Percentiles rank a stretch among this genome's conserved stretches.
Conservation (phyloP, 768 basidiomycete species). For the Boletus pseudopeckii region DNA sequence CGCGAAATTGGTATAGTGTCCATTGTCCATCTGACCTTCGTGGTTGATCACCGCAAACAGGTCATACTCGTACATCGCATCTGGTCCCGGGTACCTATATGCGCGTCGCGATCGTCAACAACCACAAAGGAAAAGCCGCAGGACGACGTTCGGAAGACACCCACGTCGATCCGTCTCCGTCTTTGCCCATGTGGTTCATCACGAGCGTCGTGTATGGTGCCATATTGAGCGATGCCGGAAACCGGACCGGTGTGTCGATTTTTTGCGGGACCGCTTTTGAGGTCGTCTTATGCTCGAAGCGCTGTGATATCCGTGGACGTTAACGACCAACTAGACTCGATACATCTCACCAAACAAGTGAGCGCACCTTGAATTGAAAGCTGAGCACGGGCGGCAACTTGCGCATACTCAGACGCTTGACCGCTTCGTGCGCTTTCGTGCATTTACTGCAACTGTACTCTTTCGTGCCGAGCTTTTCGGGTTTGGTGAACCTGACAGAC, state of each 20-base stretch:
- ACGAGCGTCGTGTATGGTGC: constrained; percentile 73
- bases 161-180: constrained; percentile 29
- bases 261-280: constrained; percentile 77
- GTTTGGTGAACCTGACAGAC: constrained; percentile 67
- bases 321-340: not conserved
- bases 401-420: constrained; percentile 79
- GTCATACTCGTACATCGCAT: constrained; percentile 82
- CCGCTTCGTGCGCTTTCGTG: constrained; percentile 71
- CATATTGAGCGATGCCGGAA: constrained; percentile 87
- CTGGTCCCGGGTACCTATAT: constrained; percentile 49
- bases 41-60: constrained; percentile 93
- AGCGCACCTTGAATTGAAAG: constrained; percentile 83
- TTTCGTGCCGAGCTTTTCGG: constrained; percentile 78
- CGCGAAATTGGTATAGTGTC: constrained; percentile 89
- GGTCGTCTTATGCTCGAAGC: constrained; percentile 83
- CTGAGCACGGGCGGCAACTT: constrained; percentile 86
- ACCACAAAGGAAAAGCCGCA: not conserved
- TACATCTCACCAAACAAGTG: not conserved
- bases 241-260: constrained; percentile 77
- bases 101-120: not conserved
- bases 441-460: constrained; percentile 86
- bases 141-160: not conserved
- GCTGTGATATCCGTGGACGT: constrained; percentile 40
- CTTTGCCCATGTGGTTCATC: constrained; percentile 51
- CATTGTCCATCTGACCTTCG: constrained; percentile 91